Percentiles rank a stretch among this genome's conserved stretches.
These are phyloP conservation scores for Pythium brachiatum DNA, from an alignment of 352 stramenopile genomes.

Conservation along the genomic window DNA sequence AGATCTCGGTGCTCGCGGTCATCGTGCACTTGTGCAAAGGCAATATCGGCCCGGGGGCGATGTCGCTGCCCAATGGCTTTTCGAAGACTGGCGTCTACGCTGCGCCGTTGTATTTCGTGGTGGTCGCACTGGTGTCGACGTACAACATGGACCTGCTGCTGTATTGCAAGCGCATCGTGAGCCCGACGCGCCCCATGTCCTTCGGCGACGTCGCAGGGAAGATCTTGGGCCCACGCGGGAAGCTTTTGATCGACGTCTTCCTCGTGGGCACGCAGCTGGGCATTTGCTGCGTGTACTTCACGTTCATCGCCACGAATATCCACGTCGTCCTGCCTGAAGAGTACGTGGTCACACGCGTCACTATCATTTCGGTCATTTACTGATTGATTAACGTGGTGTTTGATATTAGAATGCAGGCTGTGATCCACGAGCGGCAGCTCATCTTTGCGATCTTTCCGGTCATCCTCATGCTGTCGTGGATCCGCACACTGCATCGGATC, in stretches of 20 bases:
- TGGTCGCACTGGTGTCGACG: conserved; percentile 65
- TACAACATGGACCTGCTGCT: conserved; percentile 86
- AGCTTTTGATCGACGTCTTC: conserved; percentile 75
- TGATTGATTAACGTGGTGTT: neutral
- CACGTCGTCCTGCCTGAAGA: conserved; percentile 64
- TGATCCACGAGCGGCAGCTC: conserved; percentile 69
- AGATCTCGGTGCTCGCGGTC: conserved; percentile 50
- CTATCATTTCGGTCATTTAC: no score
- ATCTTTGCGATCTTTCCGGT: conserved; percentile 76
- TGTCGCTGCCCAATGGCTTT: conserved; percentile 77
- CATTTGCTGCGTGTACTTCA: conserved; percentile 86
- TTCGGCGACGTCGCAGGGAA: conserved; percentile 72
- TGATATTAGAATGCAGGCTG: conserved; percentile 40
- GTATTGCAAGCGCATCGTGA: conserved; percentile 61
- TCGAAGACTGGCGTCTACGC: conserved; percentile 69
- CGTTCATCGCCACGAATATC: conserved; percentile 81
- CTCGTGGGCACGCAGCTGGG: conserved; percentile 74
- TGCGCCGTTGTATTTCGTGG: conserved; percentile 54
- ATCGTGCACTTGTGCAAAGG: conserved; percentile 74
- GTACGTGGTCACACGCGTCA: conserved; percentile 27
- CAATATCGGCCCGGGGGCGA: conserved; percentile 74
- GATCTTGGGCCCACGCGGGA: conserved; percentile 57
- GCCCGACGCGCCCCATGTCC: conserved; percentile 48
- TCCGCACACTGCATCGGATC: conserved; percentile 69
- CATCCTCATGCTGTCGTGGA: conserved; percentile 71